These are phyloP conservation scores for Daedalea quercina DNA, from an alignment of 768 basidiomycete species.

Conservation along the genomic window DNA sequence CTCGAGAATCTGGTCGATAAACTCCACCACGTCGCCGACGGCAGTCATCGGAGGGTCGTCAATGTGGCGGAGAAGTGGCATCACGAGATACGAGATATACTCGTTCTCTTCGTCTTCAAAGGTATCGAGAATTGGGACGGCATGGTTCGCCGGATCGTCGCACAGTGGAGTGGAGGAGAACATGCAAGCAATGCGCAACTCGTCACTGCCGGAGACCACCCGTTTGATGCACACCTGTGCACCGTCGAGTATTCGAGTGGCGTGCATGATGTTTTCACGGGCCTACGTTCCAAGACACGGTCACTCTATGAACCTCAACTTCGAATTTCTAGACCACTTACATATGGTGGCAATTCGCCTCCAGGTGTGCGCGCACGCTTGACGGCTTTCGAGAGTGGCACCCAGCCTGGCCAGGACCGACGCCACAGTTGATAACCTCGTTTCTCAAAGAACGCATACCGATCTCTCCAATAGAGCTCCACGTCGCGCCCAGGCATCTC, in stretches of 20 bases:
- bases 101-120: constrained; percentile 9
- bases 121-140: constrained; percentile 16
- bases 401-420: not conserved
- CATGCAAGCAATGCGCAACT: constrained; percentile 10
- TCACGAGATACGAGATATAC: constrained; percentile 11
- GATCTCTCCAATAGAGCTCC: not conserved
- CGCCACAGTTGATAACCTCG: not conserved
- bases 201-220: constrained; percentile 6
- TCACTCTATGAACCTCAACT: not conserved
- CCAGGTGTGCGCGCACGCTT: not conserved
- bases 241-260: constrained; percentile 22
- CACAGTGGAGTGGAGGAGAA: constrained; percentile 1
- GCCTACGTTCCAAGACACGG: not conserved
- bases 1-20: constrained; percentile 13
- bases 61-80: constrained; percentile 14
- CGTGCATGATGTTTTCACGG: constrained; percentile 21
- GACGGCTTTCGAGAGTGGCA: not conserved
- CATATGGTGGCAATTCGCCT: not conserved
- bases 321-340: not conserved
- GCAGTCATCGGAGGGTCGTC: constrained; percentile 10
- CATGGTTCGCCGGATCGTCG: constrained; percentile 17
- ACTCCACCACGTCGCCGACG: constrained; percentile 15
- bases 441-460: not conserved
- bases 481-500: no score
- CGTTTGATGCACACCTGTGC: constrained; percentile 25